Base-by-base conservation (phyloP, 2,329 filamentous ascomycete species). In the Ceratocystiopsis sp. region DNA sequence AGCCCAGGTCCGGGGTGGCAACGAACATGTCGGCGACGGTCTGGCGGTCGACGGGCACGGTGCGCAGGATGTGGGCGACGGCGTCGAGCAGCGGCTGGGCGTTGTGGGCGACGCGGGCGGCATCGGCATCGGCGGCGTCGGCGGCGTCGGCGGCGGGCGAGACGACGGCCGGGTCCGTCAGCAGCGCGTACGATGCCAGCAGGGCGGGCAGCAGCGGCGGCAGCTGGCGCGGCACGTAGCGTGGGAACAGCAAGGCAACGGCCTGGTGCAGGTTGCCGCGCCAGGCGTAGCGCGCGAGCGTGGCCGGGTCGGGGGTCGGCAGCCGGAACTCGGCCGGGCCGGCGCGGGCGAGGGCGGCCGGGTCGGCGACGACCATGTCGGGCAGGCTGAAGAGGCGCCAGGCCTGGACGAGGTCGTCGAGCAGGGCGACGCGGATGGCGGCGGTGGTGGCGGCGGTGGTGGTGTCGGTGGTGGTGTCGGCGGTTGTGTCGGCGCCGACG, bases 301-400 rank as follows among this genome's bases (percentile, higher is more conserved):
- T 35, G 8, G 5, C 10, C 2, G 41, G 13, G 25, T 51, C 48
- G 12, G 44, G 41, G 16, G 37, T 37, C 2, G 48, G 47, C 35
- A 51, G 37, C 2, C 50, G 46, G 40, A 51, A 51, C 32, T 40
- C 41, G 37, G 9, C 32, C 14, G 29, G 10, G 1, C 39, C 17
- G 7, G n/a, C 29, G n/a, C 16, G 19, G 8, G 19, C 42, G 17
- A 47, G 44, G 7, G 42, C 44, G 6, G 35, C 42, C 17, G 29
- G 16, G 40, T 51, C 46, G 7, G 44, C 36, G 14, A 46, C 41
- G 14, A 48, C 42, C 8, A 49, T 36, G 32, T 49, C 47, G n/a
- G 60, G 59, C 16, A 59, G 46, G 25, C 57, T 56, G 43, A 66
- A 56, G 13, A 60, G 46, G 37, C 60, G 59, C 64, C 63, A 67